Base-by-base conservation (phyloP, 306 rosid genomes). In the Ziziphus jujuba region DNA sequence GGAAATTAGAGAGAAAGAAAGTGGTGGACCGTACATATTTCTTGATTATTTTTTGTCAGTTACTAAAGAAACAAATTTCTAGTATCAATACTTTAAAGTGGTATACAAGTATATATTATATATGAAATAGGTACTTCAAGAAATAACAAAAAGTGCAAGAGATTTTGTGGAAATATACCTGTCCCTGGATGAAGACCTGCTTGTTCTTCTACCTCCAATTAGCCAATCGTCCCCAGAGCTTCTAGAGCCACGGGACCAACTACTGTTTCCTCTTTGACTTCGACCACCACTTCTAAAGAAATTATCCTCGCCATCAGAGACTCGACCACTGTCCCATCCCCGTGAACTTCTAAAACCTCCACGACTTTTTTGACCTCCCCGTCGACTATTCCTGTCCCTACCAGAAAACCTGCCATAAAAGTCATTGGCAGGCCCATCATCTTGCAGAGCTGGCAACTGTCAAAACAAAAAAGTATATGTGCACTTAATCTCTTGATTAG, bases 401-500 rank as follows among this genome's bases (percentile, higher is more conserved):
- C 80, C 74, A 50, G 97, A 86, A 77, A 88, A 95, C 75, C 38
- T 86, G 21, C 99, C 97, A 25, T 95, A 93, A 84, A 66, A 68
- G 82, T 90, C 99, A 77, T 85, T 67, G 11, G 93, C 67, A 36
- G 99, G 96, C 50, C 95, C 99, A 44, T 93, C 97, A 67, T 93
- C 99, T 90, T 93, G 97, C 84, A 93, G 75, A 70, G 95, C 67
- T 75, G 99, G 99, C 73, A 93, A 80, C 99, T 93, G 92, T 79
- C 66, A 70, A 61, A 67, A 75, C 28, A 76, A 59, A 70, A 72
- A 35, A 62, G 13, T 13, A 44, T 15, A 50, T 8, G 21, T 7
- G 59, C 57, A 69, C 47, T 55, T 52, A 7, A 52, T 54, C 53
- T 56, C 61, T 55, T 72, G 11, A 72, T 69, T 43, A 34, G 72